Base-by-base conservation (phyloP, 176 grass and related monocot genomes). In the Oryza glumipatula region DNA sequence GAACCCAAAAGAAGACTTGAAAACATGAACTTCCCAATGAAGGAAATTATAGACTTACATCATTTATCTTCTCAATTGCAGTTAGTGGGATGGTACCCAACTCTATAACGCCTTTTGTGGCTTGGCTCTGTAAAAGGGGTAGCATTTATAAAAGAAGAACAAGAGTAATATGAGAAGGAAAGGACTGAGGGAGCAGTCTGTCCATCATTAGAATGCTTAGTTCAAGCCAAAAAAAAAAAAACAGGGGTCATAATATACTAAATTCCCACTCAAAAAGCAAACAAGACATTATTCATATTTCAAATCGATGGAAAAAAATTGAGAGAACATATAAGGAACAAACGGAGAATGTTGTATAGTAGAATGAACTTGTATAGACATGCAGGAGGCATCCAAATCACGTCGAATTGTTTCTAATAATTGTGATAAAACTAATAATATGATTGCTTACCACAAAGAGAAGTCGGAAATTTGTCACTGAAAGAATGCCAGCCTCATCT, bases 401-500 rank as follows among this genome's bases (percentile, higher is more conserved):
- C 7, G 64, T 58, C 52, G 33, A 43, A 30, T 47, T 46, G 22
- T 36, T 43, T 76, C 39, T 43, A 65, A 63, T 5, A 7, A n/a
- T 13, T 48, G 71, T 0, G 11, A 3, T 28, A 67, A 33, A 77
- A 77, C 73, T 32, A 66, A 76, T 76, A 71, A 44, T 65, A 73
- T 54, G 70, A 68, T 66, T 82, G 45, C 81, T 88, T 94, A 97
- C 94, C 87, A 97, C 87, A 86, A 97, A 97, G n/a, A 97, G 79
- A 86, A 97, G 94, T 16, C 89, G 86, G 35, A 94, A 94, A 85
- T 97, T 97, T 72, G 94, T 97, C 52, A 97, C 94, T 76, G 94
- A 92, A 44, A 97, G 72, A 56, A 82, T 85, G 51, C 94, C 94
- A 61, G 89, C 82, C 44, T 90, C 91, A n/a, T 81, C 67, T 82